Conservation (phyloP, 208 protist genomes). For the Acanthamoeba lugdunensis region DNA sequence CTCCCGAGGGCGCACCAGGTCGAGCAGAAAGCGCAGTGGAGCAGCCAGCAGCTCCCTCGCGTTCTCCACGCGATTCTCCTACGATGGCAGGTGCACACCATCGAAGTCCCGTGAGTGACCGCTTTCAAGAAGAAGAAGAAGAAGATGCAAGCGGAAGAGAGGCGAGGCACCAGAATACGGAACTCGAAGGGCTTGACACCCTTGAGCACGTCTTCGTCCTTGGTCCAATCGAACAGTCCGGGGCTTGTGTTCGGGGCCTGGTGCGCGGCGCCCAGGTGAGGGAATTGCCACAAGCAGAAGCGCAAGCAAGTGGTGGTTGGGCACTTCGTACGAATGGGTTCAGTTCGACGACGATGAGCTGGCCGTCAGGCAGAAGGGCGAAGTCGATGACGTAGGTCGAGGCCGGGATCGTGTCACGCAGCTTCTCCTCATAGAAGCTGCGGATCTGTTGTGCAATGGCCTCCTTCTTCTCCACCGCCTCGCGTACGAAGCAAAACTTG, state of each 20-base stretch:
- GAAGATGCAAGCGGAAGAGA: background rate
- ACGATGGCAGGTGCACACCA: background rate
- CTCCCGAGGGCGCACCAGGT: background rate
- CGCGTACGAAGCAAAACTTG: slow-evolving; percentile 32
- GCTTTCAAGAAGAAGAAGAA: background rate
- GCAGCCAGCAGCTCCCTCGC: background rate
- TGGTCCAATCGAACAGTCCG: slow-evolving; percentile 72
- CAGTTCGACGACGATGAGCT: slow-evolving; percentile 65
- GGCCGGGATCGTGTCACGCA: background rate
- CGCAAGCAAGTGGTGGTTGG: background rate
- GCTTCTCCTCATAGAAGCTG: slow-evolving; percentile 20
- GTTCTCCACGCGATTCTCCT: slow-evolving; percentile 2
- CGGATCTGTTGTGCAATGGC: slow-evolving; percentile 22
- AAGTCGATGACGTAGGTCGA: slow-evolving; percentile 67
- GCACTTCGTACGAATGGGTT: slow-evolving; percentile 44
- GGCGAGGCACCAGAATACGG: background rate
- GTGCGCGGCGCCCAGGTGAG: background rate
- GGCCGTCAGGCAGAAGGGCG: background rate
- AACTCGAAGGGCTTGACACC: slow-evolving; percentile 75
- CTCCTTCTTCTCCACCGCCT: slow-evolving; percentile 40
- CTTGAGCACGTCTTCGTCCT: slow-evolving; percentile 64
- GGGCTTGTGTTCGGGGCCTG: slow-evolving; percentile 54
- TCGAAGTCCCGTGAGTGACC: no score
- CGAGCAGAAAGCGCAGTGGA: slow-evolving; percentile 6
- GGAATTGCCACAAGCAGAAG: background rate